Base-by-base conservation (phyloP, 768 basidiomycete genomes). In the Suillus discolor region DNA sequence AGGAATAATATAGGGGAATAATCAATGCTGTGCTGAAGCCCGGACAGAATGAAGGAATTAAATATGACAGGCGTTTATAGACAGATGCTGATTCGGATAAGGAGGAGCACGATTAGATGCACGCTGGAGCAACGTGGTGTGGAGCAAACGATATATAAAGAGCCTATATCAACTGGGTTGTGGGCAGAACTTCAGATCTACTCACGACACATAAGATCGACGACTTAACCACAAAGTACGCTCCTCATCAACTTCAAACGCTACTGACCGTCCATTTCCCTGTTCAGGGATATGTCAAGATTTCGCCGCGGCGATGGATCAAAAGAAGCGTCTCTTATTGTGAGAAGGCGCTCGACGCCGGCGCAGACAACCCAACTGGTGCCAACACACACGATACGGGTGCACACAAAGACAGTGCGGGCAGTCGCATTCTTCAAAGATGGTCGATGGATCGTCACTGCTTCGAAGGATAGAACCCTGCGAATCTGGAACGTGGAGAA, bases 391-490 rank as follows among this genome's bases (percentile, higher is more conserved):
- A 53, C 28, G 25, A 53, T 16, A 4, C 25, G 6, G 9, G 1
- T 8, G 16, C 51, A 18, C 7, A 51, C 25, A 15, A 2, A 51
- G 7, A 0, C 6, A 28, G 28, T 53, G 16, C 7, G 7, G 8
- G 69, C 62, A 16, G 64, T 74, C 63, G 73, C 74, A n/a, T 76
- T 75, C 70, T 75, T 75, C 61, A 68, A 69, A 3, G 73, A 75
- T 23, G 65, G 62, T 65, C 69, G 65, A n/a, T 73, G 62, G 53
- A 62, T 76, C 6, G 74, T 47, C 64, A 73, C 66, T 67, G 70
- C 70, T 0, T 76, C 73, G 13, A 13, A 6, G 71, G 70, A 75
- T 68, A 68, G 71, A 63, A 54, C 70, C 12, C 60, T 75, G 28
- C 72, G 69, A 20, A 68, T 75, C 13, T 75, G 75, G 74, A 75